phyloP scores from a whole-genome alignment of 1,284 basidiomycete species.

The Phellopilus nigrolimitatus region DNA sequence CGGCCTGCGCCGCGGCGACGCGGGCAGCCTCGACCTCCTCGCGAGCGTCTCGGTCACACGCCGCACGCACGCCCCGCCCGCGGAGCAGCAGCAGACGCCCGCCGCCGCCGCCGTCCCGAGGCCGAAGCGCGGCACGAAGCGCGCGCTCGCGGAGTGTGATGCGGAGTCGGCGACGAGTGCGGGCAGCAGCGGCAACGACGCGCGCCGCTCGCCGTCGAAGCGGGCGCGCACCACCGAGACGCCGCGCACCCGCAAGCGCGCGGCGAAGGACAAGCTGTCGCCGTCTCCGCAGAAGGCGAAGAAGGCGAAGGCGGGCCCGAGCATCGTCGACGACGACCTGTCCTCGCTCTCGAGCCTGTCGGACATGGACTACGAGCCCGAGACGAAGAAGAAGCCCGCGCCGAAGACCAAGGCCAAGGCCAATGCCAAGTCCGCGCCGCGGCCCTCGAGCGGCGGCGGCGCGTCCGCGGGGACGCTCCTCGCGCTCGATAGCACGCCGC shows the following conservation, averaged over 20 bases:
- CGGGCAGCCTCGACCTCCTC: conserved; percentile 9
- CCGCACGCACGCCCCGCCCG: not conserved
- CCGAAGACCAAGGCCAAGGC: not conserved
- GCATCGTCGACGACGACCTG: conserved; percentile 4
- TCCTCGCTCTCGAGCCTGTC: conserved; percentile 12
- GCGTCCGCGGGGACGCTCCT: conserved; percentile 4
- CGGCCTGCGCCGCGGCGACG: conserved; percentile 1
- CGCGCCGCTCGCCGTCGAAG: conserved; percentile 10
- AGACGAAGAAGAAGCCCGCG: conserved; percentile 3
- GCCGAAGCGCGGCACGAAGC: conserved; percentile 1
- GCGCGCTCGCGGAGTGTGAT: conserved; percentile 7
- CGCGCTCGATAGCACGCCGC: not conserved
- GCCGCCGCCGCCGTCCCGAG: not conserved
- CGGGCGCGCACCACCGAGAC: not conserved
- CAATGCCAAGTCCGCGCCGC: not conserved
- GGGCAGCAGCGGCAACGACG: not conserved
- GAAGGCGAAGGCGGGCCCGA: not conserved
- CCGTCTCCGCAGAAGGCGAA: not conserved
- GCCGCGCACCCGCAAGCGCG: not conserved
- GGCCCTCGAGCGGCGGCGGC: not conserved
- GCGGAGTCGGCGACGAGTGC: conserved; percentile 1
- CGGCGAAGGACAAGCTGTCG: not conserved
- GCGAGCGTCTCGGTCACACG: conserved; percentile 7
- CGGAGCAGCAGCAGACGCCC: not conserved
- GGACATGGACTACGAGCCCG: conserved; percentile 12